Conservation (phyloP, 2,329 filamentous ascomycete genomes). For the Trichoderma sp. region DNA sequence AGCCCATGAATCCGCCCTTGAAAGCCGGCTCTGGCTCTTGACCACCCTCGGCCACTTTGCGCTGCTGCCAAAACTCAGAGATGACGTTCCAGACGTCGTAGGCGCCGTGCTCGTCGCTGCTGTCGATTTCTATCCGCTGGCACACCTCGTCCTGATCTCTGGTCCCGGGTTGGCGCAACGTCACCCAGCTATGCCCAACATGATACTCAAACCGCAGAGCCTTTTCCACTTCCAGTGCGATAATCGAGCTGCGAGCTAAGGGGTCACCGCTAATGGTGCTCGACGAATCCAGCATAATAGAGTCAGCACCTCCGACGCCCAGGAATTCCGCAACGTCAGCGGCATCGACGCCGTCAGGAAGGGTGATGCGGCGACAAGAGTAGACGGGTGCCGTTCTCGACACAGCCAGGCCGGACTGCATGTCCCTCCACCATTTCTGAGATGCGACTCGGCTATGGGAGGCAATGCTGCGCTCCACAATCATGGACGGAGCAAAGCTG, state of each 20-base stretch:
- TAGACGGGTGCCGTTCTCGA: constrained; percentile 42
- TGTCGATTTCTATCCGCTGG: constrained; percentile 36
- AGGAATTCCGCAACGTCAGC: constrained; percentile 60
- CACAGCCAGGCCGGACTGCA: constrained; percentile 38
- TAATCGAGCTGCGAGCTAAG: constrained; percentile 67
- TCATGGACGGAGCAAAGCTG: constrained; percentile 33
- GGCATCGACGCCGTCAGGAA: constrained; percentile 53
- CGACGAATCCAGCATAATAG: constrained; percentile 64
- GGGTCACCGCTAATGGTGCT: constrained; percentile 53
- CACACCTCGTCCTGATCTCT: constrained; percentile 33
- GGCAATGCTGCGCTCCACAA: constrained; percentile 22
- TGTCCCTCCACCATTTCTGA: constrained; percentile 35
- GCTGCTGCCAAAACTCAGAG: constrained; percentile 48
- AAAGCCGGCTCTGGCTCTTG: constrained; percentile 57
- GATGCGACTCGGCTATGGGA: constrained; percentile 33
- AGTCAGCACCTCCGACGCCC: constrained; percentile 46
- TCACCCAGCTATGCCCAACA: constrained; percentile 49
- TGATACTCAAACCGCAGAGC: constrained; percentile 63
- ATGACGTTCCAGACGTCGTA: constrained; percentile 56
- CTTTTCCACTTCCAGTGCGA: constrained; percentile 66
- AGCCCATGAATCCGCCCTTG: constrained; percentile 83
- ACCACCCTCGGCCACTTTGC: constrained; percentile 33
- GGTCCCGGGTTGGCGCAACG: constrained; percentile 36
- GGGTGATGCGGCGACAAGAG: constrained; percentile 46
- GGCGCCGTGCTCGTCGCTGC: constrained; percentile 35